phyloP scores from a whole-genome alignment of 2,329 filamentous ascomycete species.

The Aspergillus bombycis region DNA sequence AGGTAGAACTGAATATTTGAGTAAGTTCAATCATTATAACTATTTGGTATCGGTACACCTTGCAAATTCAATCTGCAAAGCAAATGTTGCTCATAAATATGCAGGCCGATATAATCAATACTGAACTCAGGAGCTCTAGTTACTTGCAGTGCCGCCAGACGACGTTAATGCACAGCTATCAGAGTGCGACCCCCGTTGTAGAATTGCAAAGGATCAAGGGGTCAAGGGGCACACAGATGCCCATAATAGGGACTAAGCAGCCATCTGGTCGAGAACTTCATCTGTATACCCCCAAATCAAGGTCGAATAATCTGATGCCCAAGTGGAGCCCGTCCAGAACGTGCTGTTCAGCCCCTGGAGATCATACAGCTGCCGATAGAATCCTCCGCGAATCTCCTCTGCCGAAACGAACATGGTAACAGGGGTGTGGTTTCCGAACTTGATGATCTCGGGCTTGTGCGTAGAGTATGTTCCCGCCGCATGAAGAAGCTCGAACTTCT shows the following conservation, averaged over 20 bases:
- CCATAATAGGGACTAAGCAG: neutral
- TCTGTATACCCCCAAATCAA: neutral
- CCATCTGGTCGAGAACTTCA: neutral
- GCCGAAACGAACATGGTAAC: neutral
- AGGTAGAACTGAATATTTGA: too few species aligned
- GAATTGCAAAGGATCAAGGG: too few species aligned
- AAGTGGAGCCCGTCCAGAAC: slow-evolving; percentile 3
- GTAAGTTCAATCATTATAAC: too few species aligned
- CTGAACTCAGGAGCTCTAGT: too few species aligned
- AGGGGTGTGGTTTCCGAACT: neutral
- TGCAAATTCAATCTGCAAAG: too few species aligned
- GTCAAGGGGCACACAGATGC: too few species aligned
- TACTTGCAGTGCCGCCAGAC: too few species aligned
- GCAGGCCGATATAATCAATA: too few species aligned
- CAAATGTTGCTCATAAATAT: too few species aligned
- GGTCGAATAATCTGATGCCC: neutral
- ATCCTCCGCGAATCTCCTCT: neutral
- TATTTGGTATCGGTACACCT: too few species aligned
- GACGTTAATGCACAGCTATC: too few species aligned
- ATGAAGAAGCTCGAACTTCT: neutral
- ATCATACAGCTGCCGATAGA: neutral
- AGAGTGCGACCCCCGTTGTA: neutral
- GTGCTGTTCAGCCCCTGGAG: slow-evolving; percentile 5
- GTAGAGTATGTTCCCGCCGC: neutral
- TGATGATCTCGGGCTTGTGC: neutral